Base-by-base conservation (phyloP, 164 flowering plant species). In the Saururus chinensis region DNA sequence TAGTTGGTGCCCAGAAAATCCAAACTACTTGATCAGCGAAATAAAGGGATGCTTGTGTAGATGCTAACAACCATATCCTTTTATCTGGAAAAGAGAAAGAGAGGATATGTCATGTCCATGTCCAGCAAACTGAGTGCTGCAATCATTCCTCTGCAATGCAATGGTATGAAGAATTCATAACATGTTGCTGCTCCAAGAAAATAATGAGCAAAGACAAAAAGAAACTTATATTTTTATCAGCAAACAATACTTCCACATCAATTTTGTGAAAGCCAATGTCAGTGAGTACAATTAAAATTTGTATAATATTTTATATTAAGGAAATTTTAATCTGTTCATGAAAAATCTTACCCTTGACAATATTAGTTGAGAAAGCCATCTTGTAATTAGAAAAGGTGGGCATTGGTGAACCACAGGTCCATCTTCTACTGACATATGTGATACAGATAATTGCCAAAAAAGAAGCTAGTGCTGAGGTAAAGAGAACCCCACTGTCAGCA, bases 1-100 rank as follows among this genome's bases (percentile, higher is more conserved):
- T 59, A 55, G 80, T 84, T 55, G 97, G 97, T 60, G 96, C 89
- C 97, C 98, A 93, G 1, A 90, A 80, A 71, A 93, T 82, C 98
- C 97, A 89, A 61, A 90, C 82, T 51, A 84, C 71, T 55, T 80
- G 68, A 66, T 73, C 54, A 8, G 96, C 81, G 71, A 93, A 85
- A 19, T 88, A 84, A 60, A 89, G 75, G 61, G 84, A 80, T 66
- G 87, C 75, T 73, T 92, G 96, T 35, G 88, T 82, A 70, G 76
- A 78, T 42, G 67, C 77, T 74, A 93, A 71, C 12, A 89, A 72
- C 90, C 83, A 84, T 68, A 93, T 70, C 71, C 90, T 85, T 81
- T 79, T 84, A 85, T 89, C 98, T 84, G 86, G n/a, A 42, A 40
- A 45, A 22, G 24, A 42, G 19, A 41, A 67, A 48, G 17, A 40